Conservation (phyloP, 345 rosid genomes). For the Cardiospermum halicacabum region DNA sequence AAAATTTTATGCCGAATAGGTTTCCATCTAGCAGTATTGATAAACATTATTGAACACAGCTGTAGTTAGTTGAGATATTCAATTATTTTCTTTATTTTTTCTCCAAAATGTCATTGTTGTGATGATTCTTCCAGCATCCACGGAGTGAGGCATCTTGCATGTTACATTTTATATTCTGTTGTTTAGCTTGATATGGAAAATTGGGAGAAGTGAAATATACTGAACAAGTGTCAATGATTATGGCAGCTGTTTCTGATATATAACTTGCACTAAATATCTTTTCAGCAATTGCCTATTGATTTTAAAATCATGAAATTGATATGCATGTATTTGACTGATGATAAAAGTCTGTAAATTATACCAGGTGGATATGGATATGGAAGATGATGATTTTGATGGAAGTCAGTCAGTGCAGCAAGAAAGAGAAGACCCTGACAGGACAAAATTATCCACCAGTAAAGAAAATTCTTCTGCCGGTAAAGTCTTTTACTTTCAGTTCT, state of each 20-base stretch:
- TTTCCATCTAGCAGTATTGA: neutral
- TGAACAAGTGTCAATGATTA: neutral
- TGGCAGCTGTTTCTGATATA: neutral
- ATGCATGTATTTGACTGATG: slow-evolving; percentile 4
- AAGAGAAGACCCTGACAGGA: slow-evolving; percentile 32
- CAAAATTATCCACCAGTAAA: slow-evolving; percentile 18
- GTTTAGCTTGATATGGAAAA: neutral
- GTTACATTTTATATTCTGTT: neutral
- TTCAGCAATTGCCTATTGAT: neutral
- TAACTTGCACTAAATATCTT: neutral
- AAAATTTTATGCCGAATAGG: neutral
- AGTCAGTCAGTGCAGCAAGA: slow-evolving; percentile 34
- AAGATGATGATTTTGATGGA: slow-evolving; percentile 53
- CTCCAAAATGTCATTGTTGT: neutral
- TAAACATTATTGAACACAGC: neutral
- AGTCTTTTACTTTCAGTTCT: neutral
- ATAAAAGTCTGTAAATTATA: slow-evolving; percentile 17
- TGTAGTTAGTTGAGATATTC: neutral
- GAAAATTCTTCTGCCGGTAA: slow-evolving; percentile 44
- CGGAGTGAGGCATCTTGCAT: neutral
- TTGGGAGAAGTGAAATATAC: neutral
- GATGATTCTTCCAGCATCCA: neutral
- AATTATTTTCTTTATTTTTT: neutral
- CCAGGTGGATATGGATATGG: slow-evolving; percentile 97
- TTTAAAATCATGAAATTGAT: neutral